Percentiles rank a stretch among this genome's conserved stretches.
Evolutionary conservation across 2,329 filamentous ascomycete species (phyloP).

Genomic region (Fusarium sp.): DNA sequence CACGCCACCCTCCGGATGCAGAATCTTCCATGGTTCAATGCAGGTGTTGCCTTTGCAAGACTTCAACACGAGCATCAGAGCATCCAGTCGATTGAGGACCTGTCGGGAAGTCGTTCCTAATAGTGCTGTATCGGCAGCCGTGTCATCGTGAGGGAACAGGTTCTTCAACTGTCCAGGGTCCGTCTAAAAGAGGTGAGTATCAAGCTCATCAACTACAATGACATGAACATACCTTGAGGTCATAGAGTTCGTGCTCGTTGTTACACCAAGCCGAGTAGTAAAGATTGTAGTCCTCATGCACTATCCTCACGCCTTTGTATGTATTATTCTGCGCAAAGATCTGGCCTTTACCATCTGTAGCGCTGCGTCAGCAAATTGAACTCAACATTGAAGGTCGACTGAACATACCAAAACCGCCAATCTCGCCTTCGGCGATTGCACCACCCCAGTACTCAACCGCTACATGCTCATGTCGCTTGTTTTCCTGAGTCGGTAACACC

Average conservation of each 20-base stretch:
- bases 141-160: slow-evolving; percentile 34
- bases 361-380: neutral
- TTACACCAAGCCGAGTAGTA: slow-evolving; percentile 77
- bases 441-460: slow-evolving; percentile 67
- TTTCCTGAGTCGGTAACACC: slow-evolving; percentile 41
- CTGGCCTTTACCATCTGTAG: slow-evolving; percentile 34
- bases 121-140: too few relatives aligned
- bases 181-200: slow-evolving; percentile 44
- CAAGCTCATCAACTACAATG: too few relatives aligned
- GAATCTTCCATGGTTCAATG: slow-evolving; percentile 62
- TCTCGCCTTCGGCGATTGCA: slow-evolving; percentile 50
- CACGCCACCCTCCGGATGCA: slow-evolving; percentile 65
- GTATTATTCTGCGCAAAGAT: slow-evolving; percentile 57
- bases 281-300: slow-evolving; percentile 64
- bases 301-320: slow-evolving; percentile 68
- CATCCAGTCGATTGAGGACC: slow-evolving; percentile 62
- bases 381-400: neutral
- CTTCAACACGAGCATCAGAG: slow-evolving; percentile 68
- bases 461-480: slow-evolving; percentile 61
- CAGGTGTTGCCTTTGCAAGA: slow-evolving; percentile 65
- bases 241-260: slow-evolving; percentile 73
- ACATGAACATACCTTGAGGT: slow-evolving; percentile 55
- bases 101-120: slow-evolving; percentile 31
- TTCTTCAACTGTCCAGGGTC: slow-evolving; percentile 64
- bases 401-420: slow-evolving; percentile 39